These are phyloP conservation scores for Solanum neorickii DNA, from an alignment of 257 asterid species.

Conservation along the genomic window DNA sequence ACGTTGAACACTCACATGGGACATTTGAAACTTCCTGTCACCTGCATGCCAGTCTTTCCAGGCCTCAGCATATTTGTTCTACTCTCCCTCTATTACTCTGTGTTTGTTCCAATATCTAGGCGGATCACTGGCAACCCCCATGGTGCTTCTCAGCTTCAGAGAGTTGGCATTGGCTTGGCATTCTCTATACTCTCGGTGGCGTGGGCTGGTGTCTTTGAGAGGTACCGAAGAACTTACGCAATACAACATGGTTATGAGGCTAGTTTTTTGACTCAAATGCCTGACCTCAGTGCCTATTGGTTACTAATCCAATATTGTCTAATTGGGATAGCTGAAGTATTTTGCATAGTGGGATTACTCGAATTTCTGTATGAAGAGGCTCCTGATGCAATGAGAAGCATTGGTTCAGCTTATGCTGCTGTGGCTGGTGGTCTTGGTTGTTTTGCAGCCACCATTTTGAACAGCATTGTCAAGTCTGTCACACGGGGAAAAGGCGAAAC, in stretches of 20 bases:
- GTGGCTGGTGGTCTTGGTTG: conserved; percentile 99
- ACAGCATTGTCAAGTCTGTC: conserved; percentile 62
- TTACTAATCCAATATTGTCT: conserved; percentile 82
- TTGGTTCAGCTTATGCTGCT: conserved; percentile 96
- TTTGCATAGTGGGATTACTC: conserved; percentile 80
- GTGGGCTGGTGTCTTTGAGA: conserved; percentile 78
- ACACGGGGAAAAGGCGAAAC: conserved; percentile 49
- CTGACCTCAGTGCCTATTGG: conserved; percentile 85
- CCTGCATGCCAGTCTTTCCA: conserved; percentile 98
- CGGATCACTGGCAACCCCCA: conserved; percentile 89
- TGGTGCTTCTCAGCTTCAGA: conserved; percentile 95
- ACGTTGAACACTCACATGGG: conserved; percentile 88
- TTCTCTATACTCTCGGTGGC: conserved; percentile 73
- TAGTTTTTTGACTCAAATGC: conserved; percentile 76
- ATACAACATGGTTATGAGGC: conserved; percentile 57
- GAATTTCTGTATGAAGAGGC: conserved; percentile 95
- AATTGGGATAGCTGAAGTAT: conserved; percentile 96
- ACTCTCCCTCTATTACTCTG: conserved; percentile 77
- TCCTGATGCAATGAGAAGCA: conserved; percentile 97
- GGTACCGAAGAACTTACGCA: conserved; percentile 77
- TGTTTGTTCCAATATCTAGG: conserved; percentile 77
- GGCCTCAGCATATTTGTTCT: conserved; percentile 85
- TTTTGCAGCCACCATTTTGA: conserved; percentile 73
- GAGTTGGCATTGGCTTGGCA: conserved; percentile 94
- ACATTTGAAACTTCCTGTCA: conserved; percentile 75